Evolutionary conservation across 495 filamentous ascomycete species (phyloP).

Genomic region (Evernia prunastri): DNA sequence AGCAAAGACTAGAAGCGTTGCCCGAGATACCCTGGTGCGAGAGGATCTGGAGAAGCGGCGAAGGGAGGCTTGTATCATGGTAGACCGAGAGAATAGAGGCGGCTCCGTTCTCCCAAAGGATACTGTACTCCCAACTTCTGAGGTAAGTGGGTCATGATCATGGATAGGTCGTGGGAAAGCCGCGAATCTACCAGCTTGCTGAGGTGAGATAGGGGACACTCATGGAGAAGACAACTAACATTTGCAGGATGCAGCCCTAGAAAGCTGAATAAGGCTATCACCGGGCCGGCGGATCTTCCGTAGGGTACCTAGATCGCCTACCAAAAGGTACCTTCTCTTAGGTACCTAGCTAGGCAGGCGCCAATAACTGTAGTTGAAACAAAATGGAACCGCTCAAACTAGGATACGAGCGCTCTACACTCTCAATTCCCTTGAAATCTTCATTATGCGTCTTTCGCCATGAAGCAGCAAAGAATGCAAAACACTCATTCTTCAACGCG

Average conservation of each 20-base stretch:
- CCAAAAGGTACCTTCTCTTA: no score
- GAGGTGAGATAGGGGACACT: background rate
- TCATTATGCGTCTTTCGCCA: background rate
- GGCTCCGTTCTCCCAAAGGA: background rate
- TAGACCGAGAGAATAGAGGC: background rate
- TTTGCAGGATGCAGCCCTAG: background rate
- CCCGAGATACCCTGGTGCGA: constrained; percentile 23
- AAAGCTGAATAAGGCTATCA: background rate
- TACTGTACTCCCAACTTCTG: background rate
- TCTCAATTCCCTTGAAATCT: background rate
- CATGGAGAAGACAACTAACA: background rate
- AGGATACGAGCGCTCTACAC: no score
- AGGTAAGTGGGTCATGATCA: background rate
- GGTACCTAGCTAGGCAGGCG: background rate
- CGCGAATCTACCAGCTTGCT: background rate
- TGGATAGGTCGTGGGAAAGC: background rate
- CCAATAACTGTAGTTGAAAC: background rate
- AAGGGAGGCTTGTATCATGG: constrained; percentile 17
- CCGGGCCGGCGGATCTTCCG: constrained; percentile 3
- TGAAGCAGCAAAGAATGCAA: background rate
- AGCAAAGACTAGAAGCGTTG: constrained; percentile 21
- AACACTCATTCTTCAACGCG: background rate
- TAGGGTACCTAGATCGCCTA: no score
- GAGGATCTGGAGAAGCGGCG: constrained; percentile 26
- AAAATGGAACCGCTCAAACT: background rate